These are phyloP conservation scores for Grammothele lineata DNA, from an alignment of 768 basidiomycete species.

Conservation along the genomic window DNA sequence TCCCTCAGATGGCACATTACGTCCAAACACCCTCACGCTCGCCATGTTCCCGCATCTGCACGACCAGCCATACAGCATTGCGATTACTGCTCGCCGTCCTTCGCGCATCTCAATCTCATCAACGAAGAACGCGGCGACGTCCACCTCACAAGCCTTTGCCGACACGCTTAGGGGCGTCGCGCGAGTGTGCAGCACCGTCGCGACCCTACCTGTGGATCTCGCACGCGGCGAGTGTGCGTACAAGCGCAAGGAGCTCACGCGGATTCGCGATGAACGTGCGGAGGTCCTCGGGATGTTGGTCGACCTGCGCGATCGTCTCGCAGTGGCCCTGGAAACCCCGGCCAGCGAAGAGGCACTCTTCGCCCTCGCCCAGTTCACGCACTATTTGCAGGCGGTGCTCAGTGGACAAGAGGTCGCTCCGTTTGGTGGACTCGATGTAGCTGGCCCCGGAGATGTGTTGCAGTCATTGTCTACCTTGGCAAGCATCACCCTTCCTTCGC, in stretches of 20 bases:
- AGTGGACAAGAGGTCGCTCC: slow-evolving; percentile 5
- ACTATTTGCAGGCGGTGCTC: slow-evolving; percentile 5
- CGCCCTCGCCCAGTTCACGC: slow-evolving; percentile 18
- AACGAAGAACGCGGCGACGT: not conserved
- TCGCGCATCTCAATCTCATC: slow-evolving; percentile 8
- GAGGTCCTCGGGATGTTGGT: slow-evolving; percentile 62
- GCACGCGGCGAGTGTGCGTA: slow-evolving; percentile 62
- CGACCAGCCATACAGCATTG: slow-evolving; percentile 25
- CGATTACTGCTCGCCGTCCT: slow-evolving; percentile 11
- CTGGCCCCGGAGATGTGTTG: not conserved
- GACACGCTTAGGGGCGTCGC: slow-evolving; percentile 5
- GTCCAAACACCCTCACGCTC: slow-evolving; percentile 46
- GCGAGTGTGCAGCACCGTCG: slow-evolving; percentile 21
- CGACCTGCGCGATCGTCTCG: slow-evolving; percentile 45
- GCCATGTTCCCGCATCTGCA: slow-evolving; percentile 66
- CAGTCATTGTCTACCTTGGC: slow-evolving; percentile 18
- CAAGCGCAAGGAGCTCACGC: slow-evolving; percentile 56
- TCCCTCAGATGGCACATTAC: slow-evolving; percentile 40
- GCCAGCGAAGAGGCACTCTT: slow-evolving; percentile 5
- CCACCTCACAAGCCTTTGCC: slow-evolving; percentile 5
- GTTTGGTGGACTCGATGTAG: not conserved
- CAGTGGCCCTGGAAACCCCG: slow-evolving; percentile 25
- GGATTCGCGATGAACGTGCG: slow-evolving; percentile 64
- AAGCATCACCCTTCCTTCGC: slow-evolving; percentile 10
- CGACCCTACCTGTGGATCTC: slow-evolving; percentile 55